Conservation (phyloP, 345 rosid genomes). For the Ailanthus altissimus region DNA sequence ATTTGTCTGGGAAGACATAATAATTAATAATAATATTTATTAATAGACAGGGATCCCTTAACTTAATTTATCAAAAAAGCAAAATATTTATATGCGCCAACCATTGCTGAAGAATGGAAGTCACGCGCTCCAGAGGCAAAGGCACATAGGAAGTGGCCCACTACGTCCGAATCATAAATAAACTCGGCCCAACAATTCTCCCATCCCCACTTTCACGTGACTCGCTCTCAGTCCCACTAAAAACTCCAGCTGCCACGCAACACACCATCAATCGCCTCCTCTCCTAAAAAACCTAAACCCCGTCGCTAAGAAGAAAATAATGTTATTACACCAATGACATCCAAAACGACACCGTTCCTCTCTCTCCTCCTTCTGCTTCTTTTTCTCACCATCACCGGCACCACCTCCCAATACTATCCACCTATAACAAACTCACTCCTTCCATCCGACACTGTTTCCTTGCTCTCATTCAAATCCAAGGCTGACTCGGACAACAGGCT, state of each 20-base stretch:
- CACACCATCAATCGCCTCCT: neutral
- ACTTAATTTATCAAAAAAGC: too few species aligned
- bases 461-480: constrained; percentile 79
- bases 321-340: constrained; percentile 10
- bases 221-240: constrained; percentile 1
- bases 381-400: neutral
- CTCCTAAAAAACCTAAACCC: neutral
- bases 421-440: constrained; percentile 44
- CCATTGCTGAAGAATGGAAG: too few species aligned
- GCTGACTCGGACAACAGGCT: constrained; percentile 85
- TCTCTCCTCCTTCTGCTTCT: constrained; percentile 26
- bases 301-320: neutral
- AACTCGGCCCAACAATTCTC: neutral
- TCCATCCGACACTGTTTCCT: constrained; percentile 68
- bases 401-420: constrained; percentile 24
- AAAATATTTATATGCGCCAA: too few species aligned
- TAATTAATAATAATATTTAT: too few species aligned
- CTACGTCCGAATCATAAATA: neutral
- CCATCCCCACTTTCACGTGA: constrained; percentile 40
- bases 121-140: neutral
- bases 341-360: constrained; percentile 2
- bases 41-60: too few species aligned
- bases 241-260: constrained; percentile 30
- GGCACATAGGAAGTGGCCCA: too few species aligned
- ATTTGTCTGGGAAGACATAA: too few species aligned